Evolutionary conservation across 768 basidiomycete genomes (phyloP).

Genomic region (Candolleomyces efflorescens): DNA sequence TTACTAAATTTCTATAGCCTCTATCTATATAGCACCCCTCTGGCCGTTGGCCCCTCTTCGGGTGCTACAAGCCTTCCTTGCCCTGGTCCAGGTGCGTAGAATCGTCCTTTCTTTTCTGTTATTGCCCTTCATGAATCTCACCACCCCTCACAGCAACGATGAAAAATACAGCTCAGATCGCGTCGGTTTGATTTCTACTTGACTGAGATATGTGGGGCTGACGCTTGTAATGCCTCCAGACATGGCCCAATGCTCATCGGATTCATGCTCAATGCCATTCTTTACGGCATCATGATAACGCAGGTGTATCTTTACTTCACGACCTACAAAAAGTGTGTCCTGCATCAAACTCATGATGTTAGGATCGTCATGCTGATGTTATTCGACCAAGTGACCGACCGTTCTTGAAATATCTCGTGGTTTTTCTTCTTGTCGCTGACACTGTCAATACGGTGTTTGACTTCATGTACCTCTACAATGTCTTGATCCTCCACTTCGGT

Average conservation of each 20-base stretch:
- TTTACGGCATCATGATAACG: constrained; percentile 47
- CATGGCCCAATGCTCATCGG: constrained; percentile 49
- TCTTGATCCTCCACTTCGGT: constrained; percentile 46
- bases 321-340: constrained; percentile 26
- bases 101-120: background rate
- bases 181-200: constrained; percentile 18
- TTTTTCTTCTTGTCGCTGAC: constrained; percentile 42
- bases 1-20: too few species aligned
- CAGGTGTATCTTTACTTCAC: constrained; percentile 46
- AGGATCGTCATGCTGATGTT: background rate
- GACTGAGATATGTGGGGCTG: background rate
- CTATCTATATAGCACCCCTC: too few species aligned
- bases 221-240: too few species aligned
- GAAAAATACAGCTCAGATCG: constrained; percentile 28
- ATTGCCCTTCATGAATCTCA: background rate
- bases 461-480: constrained; percentile 39
- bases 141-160: background rate
- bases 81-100: background rate
- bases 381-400: constrained; percentile 30
- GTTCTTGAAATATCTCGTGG: constrained; percentile 45
- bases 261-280: constrained; percentile 39
- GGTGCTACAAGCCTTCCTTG: background rate
- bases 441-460: constrained; percentile 45
- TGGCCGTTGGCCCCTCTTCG: too few species aligned
- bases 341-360: background rate